These are phyloP conservation scores for Phlebiopsis gigantea DNA, from an alignment of 768 basidiomycete species.

Conservation along the genomic window DNA sequence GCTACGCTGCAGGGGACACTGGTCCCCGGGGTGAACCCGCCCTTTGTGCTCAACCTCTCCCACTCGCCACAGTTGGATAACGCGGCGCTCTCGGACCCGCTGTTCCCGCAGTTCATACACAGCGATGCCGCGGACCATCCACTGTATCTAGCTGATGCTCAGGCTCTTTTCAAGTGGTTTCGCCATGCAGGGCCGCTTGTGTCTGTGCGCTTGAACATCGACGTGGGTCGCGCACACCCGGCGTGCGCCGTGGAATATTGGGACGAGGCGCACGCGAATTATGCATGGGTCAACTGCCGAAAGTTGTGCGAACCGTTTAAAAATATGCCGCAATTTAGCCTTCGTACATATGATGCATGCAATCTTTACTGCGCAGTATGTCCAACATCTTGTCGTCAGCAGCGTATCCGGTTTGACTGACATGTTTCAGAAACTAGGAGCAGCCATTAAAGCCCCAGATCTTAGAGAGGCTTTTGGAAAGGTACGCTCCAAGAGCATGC, in stretches of 20 bases:
- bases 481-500: not conserved
- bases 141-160: not conserved
- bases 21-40: not conserved
- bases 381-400: not conserved
- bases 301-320: not conserved
- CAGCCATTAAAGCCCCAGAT: not conserved
- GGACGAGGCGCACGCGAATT: constrained; percentile 6
- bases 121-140: not conserved
- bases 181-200: constrained; percentile 4
- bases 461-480: not conserved
- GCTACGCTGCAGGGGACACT: constrained; percentile 5
- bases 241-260: constrained; percentile 7
- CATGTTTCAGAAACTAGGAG: not conserved
- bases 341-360: constrained; percentile 6
- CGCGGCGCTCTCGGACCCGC: not conserved
- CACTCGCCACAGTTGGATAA: not conserved
- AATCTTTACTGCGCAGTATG: constrained; percentile 13
- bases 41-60: constrained; percentile 1
- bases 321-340: not conserved
- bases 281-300: not conserved
- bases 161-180: constrained; percentile 5
- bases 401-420: not conserved
- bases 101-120: constrained; percentile 8
- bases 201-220: not conserved
- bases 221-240: not conserved